phyloP scores from a whole-genome alignment of 2,329 filamentous ascomycete species.

The Pseudofabraea citricarpa region DNA sequence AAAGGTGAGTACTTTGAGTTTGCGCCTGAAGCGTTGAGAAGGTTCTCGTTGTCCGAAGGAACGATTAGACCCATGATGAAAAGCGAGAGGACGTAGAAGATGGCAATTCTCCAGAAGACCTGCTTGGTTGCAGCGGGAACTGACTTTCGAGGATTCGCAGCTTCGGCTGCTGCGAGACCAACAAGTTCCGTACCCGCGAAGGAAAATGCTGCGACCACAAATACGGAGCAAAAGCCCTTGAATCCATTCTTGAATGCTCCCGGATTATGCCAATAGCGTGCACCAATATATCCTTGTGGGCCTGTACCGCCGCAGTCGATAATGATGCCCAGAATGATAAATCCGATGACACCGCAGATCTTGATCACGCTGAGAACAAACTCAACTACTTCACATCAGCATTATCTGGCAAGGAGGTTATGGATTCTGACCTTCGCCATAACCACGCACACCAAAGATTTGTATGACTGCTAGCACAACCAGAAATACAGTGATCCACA shows the following conservation, averaged over 20 bases:
- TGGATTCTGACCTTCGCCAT: conserved; percentile 52
- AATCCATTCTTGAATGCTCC: conserved; percentile 53
- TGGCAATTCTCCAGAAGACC: conserved; percentile 38
- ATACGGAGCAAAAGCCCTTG: conserved; percentile 57
- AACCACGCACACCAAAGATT: conserved; percentile 53
- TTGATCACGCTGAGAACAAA: conserved; percentile 55
- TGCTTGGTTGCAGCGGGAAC: conserved; percentile 36
- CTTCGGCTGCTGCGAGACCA: conserved; percentile 54
- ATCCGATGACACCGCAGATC: conserved; percentile 51
- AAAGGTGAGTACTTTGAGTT: conserved; percentile 34
- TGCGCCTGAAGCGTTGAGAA: conserved; percentile 17
- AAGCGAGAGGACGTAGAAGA: conserved; percentile 38
- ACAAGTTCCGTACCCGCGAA: conserved; percentile 58
- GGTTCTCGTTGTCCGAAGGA: conserved; percentile 21
- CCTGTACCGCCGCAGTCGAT: conserved; percentile 45
- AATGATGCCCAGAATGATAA: conserved; percentile 57
- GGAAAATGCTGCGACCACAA: conserved; percentile 57
- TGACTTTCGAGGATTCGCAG: conserved; percentile 45
- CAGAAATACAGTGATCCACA: conserved; percentile 54
- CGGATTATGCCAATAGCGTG: conserved; percentile 51
- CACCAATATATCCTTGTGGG: conserved; percentile 50
- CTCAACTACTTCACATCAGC: conserved; percentile 49
- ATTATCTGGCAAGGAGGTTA: conserved; percentile 40
- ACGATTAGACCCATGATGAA: conserved; percentile 36
- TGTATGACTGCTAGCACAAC: conserved; percentile 45